Conservation (phyloP, 2,329 filamentous ascomycete species). For the Emergomyces africanus region DNA sequence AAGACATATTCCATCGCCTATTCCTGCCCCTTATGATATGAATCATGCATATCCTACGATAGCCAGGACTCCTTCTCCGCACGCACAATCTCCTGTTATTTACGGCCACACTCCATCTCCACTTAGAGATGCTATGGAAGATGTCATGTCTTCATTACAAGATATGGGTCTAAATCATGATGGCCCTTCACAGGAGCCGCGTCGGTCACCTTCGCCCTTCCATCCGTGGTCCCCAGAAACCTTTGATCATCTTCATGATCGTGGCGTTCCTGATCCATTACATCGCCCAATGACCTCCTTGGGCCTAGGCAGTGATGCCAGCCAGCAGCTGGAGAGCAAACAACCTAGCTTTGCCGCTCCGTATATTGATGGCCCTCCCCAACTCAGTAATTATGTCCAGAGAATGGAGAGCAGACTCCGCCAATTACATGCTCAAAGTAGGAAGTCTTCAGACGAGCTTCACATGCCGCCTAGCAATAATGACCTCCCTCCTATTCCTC, state of each 20-base stretch:
- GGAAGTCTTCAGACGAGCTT: conserved; percentile 35
- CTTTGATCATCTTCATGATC: conserved; percentile 46
- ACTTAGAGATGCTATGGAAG: conserved; percentile 89
- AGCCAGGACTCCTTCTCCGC: conserved; percentile 37
- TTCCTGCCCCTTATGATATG: conserved; percentile 26
- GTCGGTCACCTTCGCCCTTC: conserved; percentile 36
- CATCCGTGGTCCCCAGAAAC: conserved; percentile 87
- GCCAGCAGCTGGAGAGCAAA: conserved; percentile 30
- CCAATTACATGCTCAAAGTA: conserved; percentile 46
- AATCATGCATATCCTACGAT: conserved; percentile 28
- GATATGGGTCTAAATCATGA: conserved; percentile 59
- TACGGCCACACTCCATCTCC: conserved; percentile 76
- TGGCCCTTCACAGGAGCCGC: conserved; percentile 38
- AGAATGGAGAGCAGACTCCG: conserved; percentile 78
- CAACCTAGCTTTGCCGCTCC: conserved; percentile 38
- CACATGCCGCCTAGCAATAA: conserved; percentile 37
- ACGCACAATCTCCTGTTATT: conserved; percentile 47
- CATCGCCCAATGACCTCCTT: conserved; percentile 59
- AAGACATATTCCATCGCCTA: conserved; percentile 11
- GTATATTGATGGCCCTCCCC: conserved; percentile 48
- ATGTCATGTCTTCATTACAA: conserved; percentile 89
- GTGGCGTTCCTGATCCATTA: conserved; percentile 21
- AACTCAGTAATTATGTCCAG: conserved; percentile 76
- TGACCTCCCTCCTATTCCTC: conserved; percentile 49
- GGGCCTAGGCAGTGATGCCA: conserved; percentile 45